Evolutionary conservation across 176 grass and related monocot genomes (phyloP), one percentile per base, ranked within the genome.

Genomic region (Raddia guianensis): DNA sequence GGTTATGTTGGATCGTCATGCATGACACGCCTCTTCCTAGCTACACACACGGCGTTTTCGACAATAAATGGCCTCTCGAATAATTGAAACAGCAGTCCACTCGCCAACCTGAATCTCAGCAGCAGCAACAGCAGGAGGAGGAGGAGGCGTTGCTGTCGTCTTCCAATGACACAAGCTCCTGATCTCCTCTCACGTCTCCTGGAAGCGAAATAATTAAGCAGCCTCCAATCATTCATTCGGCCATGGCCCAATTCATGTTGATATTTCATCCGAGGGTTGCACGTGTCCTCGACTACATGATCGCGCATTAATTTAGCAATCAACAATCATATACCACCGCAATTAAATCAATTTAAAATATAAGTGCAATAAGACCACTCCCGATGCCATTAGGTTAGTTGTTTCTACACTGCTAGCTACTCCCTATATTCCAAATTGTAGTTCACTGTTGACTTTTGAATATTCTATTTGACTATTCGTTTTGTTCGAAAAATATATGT

Each of bases 111-210:
- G 84, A 73, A 80, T 42, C 21, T 57, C 7, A 5, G 83, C 40
- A 72, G 27, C 27, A 27, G 27, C 27, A 27, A 27, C 27, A 27
- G 27, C 27, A 27, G 57, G 66, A 68, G 62, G 8, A 71, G 32
- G 44, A 63, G 75, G 76, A 49, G 27, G 61, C n/a, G 7, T 46
- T 47, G 76, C 48, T 46, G 76, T 79, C 83, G n/a, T 72, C 46
- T 78, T 64, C 27, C 66, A 45, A 65, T 66, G 66, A 35, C 20
- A 61, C 16, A 19, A 49, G 16, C 53, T 11, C 51, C 51, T 20
- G 40, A 48, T 79, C 73, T n/a, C 49, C 57, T 79, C 68, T 79
- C 75, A 66, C 75, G 68, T 71, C 57, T 63, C 19, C 45, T 18
- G 20, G 6, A 67, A 27, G 20, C 13, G 34, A 51, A 40, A 56